These are phyloP conservation scores for Durio zibethinus DNA, from an alignment of 345 rosid species.

Conservation along the genomic window DNA sequence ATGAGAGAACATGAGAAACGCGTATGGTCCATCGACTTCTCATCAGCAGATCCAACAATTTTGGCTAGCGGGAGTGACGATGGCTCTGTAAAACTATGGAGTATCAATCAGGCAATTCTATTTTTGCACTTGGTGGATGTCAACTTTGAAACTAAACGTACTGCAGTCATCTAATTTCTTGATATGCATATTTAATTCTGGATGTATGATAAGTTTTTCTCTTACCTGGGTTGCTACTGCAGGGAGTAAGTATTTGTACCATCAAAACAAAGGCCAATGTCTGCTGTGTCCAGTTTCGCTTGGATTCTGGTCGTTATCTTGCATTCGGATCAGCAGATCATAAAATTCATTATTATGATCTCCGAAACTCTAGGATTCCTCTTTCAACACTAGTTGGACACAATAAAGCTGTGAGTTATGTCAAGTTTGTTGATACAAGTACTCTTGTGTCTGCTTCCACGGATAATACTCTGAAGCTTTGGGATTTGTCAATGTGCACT, in stretches of 20 bases:
- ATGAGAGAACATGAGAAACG: conserved; percentile 92
- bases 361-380: conserved; percentile 75
- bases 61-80: conserved; percentile 97
- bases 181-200: conserved; percentile 17
- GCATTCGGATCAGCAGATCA: conserved; percentile 99
- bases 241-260: conserved; percentile 83
- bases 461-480: conserved; percentile 92
- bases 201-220: conserved; percentile 45
- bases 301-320: conserved; percentile 69
- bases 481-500: conserved; percentile 78
- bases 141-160: conserved; percentile 81
- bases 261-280: conserved; percentile 92
- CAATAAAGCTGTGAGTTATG: conserved; percentile 84
- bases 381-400: conserved; percentile 83
- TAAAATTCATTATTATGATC: conserved; percentile 84
- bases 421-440: conserved; percentile 73
- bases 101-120: conserved; percentile 99
- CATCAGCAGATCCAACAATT: conserved; percentile 87
- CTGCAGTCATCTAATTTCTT: conserved; percentile 46
- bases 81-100: conserved; percentile 96
- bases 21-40: conserved; percentile 90
- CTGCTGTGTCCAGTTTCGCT: conserved; percentile 89
- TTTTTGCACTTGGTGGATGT: conserved; percentile 77
- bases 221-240: conserved; percentile 47
- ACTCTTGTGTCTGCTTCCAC: conserved; percentile 89